A percentile compares a stretch with the other conserved stretches of the same genome.
Evolutionary conservation across 768 basidiomycete genomes (phyloP).

Genomic region (Naganishia vaughanmartiniae): DNA sequence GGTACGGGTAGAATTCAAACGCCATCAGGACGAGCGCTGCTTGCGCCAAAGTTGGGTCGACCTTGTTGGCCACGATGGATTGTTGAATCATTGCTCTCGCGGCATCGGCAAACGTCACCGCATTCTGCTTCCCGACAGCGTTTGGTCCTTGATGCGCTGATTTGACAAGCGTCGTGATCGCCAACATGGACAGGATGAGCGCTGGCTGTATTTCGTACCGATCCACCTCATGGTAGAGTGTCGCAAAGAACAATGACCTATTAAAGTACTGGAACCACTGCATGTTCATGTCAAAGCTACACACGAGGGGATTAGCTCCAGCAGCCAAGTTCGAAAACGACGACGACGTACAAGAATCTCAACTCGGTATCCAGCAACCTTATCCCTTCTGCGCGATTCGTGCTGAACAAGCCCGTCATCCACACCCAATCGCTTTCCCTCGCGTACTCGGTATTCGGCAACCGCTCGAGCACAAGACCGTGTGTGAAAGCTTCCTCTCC

Average conservation of each 20-base stretch:
- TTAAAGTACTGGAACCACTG: constrained; percentile 33
- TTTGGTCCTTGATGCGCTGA: constrained; percentile 18
- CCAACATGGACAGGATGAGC: constrained; percentile 29
- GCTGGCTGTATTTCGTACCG: constrained; percentile 29
- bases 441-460: constrained; percentile 31
- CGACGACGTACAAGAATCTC: constrained; percentile 7
- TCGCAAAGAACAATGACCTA: constrained; percentile 27
- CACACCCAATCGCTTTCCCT: constrained; percentile 33
- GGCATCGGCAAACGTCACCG: constrained; percentile 28
- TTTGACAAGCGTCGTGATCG: constrained; percentile 29
- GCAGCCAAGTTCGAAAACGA: background rate
- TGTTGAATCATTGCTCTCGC: constrained; percentile 33
- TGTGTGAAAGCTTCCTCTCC: background rate
- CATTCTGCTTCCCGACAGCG: constrained; percentile 13
- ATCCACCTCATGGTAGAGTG: constrained; percentile 27
- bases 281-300: constrained; percentile 27
- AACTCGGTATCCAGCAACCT: constrained; percentile 21
- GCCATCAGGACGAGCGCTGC: constrained; percentile 30
- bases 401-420: constrained; percentile 33
- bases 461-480: constrained; percentile 15
- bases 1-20: constrained; percentile 31
- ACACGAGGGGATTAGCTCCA: background rate
- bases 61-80: constrained; percentile 32
- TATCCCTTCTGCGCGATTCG: constrained; percentile 26
- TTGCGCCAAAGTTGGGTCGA: constrained; percentile 30